phyloP scores from a whole-genome alignment of 2,329 filamentous ascomycete genomes.

The Ilyonectria destructans region DNA sequence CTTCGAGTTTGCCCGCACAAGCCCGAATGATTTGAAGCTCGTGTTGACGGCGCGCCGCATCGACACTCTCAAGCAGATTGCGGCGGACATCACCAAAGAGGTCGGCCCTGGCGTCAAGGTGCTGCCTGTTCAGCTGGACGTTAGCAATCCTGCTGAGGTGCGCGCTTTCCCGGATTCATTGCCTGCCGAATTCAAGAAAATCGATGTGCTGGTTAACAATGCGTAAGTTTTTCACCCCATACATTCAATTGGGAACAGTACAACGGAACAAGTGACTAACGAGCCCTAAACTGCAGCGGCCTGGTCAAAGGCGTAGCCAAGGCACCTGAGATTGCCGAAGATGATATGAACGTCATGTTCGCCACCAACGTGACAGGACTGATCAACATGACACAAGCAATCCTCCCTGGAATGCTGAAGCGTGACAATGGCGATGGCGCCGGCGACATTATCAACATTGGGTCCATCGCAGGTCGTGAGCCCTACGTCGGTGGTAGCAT shows the following conservation, averaged over 20 bases:
- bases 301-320: conserved; percentile 90
- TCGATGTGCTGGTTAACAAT: conserved; percentile 95
- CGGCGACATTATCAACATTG: conserved; percentile 96
- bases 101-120: conserved; percentile 87
- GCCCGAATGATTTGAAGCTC: conserved; percentile 84
- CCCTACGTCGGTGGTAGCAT: conserved; percentile 89
- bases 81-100: conserved; percentile 82
- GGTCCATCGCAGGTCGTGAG: conserved; percentile 91
- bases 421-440: conserved; percentile 79
- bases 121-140: conserved; percentile 86
- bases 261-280: conserved; percentile 2
- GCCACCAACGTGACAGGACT: conserved; percentile 93
- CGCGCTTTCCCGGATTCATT: conserved; percentile 79
- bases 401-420: conserved; percentile 85
- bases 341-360: conserved; percentile 91
- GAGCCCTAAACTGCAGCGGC: conserved; percentile 70
- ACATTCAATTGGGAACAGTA: no score
- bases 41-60: conserved; percentile 89
- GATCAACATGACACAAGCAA: conserved; percentile 95
- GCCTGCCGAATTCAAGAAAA: conserved; percentile 85
- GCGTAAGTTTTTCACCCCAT: conserved; percentile 73
- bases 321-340: conserved; percentile 86
- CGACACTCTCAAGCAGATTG: conserved; percentile 83
- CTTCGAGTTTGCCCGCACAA: conserved; percentile 91
- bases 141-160: conserved; percentile 85